Evolutionary conservation across 1,139 yeast species (phyloP).

Genomic region (Pichia sp.): DNA sequence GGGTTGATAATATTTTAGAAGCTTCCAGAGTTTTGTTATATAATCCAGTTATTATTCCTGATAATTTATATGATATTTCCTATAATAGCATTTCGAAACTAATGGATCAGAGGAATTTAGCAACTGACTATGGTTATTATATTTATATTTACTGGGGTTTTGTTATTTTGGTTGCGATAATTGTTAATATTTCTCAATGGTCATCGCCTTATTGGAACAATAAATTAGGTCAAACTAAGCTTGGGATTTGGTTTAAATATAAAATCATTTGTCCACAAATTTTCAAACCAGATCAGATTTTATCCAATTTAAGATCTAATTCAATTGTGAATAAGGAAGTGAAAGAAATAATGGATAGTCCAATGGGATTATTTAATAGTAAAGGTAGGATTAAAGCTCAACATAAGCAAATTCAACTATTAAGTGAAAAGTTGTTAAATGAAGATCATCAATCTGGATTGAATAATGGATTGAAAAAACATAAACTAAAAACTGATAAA

Average conservation of each 20-base stretch:
- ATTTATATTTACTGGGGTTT: constrained; percentile 29
- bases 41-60: constrained; percentile 24
- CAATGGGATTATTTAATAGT: constrained; percentile 13
- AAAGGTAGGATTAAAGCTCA: constrained; percentile 6
- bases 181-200: constrained; percentile 29
- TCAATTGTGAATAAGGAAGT: neutral
- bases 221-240: constrained; percentile 17
- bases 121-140: constrained; percentile 28
- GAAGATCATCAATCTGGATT: neutral
- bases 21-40: constrained; percentile 15
- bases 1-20: constrained; percentile 10
- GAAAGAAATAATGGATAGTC: constrained; percentile 6
- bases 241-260: constrained; percentile 26
- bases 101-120: constrained; percentile 24
- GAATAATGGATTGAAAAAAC: neutral
- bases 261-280: constrained; percentile 30
- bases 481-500: neutral
- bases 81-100: constrained; percentile 25
- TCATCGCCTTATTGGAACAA: constrained; percentile 27
- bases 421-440: constrained; percentile 1
- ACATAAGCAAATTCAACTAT: neutral
- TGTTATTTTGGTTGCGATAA: constrained; percentile 21
- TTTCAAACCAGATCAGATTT: constrained; percentile 17
- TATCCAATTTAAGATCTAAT: neutral
- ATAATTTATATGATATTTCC: constrained; percentile 22